Evolutionary conservation across 2,329 filamentous ascomycete genomes (phyloP), one percentile per base, ranked within the genome.

Genomic region (Scedosporium apiospermum): DNA sequence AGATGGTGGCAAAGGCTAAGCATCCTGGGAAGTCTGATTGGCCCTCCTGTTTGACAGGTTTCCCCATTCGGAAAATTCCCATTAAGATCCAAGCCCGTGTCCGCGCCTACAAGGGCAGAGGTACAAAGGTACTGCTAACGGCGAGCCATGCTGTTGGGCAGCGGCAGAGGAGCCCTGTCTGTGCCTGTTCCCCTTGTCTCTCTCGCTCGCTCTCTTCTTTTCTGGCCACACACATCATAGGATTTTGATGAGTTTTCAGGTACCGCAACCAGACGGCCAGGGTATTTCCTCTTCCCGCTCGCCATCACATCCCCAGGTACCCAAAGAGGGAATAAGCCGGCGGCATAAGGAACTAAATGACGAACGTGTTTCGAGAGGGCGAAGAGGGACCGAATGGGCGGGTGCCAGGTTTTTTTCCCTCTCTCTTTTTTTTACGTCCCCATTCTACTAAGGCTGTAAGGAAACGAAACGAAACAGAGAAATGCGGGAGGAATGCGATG

Each of bases 301-400:
- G 18, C 51, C 16, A 49, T 34, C 30, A 34, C 30, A 34, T 55
- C 23, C 18, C 18, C 51, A 23, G n/a, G 44, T 23, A 49, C 21
- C 44, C 21, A 18, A 6, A 55, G 23, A 23, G 18, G 23, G 51
- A 55, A 55, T 55, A 55, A 55, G 51, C 51, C 51, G 51, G 23
- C 51, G 51, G 51, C 51, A 55, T 55, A 55, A 55, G 51, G 23
- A 23, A 55, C 23, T 55, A 55, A 55, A 55, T 55, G 51, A 55
- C 51, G 23, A 55, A 55, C 18, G 51, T 55, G 51, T 55, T 55
- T 55, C 51, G 51, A 27, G 23, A 55, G 51, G 21, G 5, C 6
- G 34, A 12, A 12, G 34, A 14, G 34, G 10, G 34, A 38, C 34
- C 34, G 34, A 38, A 38, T 38, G 10, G 34, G 34, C 34, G 34